Base-by-base conservation (phyloP, 2,329 filamentous ascomycete species). In the Trichoderma pleuroti region DNA sequence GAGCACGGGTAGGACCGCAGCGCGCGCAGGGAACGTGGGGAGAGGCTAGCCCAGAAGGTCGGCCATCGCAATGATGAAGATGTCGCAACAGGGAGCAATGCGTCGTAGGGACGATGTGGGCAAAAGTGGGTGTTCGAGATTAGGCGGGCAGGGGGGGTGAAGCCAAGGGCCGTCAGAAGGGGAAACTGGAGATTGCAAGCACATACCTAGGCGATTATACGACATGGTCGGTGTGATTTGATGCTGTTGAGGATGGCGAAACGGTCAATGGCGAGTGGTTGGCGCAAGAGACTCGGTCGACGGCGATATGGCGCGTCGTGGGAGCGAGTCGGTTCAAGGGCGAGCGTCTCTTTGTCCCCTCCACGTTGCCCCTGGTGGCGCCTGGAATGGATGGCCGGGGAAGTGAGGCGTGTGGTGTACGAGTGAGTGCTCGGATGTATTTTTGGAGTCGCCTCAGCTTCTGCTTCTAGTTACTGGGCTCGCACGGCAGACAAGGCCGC, bases 141-240 rank as follows among this genome's bases (percentile, higher is more conserved):
- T 71, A 71, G 28, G 69, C 66, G 62, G 56, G 59, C 67, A 72
- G 70, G 73, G 71, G 72, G 60, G 36, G 32, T 24, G 46, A 54
- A 63, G 71, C 69, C 68, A 71, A 72, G 72, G 70, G 70, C 74
- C 67, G 34, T 54, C 42, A 68, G 64, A 69, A 65, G 69, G 71
- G 73, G 71, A 65, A 60, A 73, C 46, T 73, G 72, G 75, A 74
- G 73, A 76, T 60, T 68, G 63, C 71, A 74, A 72, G 72, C 49
- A 88, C 91, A 64, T 86, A 88, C 91, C 89, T 85, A 93, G 81
- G 76, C 90, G 89, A 84, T 92, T 92, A 84, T 93, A 93, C 79
- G 89, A 88, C 90, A 92, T 92, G 82, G 79, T 82, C 68, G 76
- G 72, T 73, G 42, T 42, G 39, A 42, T 42, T 42, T n/a, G 21